A percentile compares a stretch with the other conserved stretches of the same genome.
These are phyloP conservation scores for Mayamaea pseudoterrestris DNA, from an alignment of 108 stramenopile genomes.

Conservation along the genomic window DNA sequence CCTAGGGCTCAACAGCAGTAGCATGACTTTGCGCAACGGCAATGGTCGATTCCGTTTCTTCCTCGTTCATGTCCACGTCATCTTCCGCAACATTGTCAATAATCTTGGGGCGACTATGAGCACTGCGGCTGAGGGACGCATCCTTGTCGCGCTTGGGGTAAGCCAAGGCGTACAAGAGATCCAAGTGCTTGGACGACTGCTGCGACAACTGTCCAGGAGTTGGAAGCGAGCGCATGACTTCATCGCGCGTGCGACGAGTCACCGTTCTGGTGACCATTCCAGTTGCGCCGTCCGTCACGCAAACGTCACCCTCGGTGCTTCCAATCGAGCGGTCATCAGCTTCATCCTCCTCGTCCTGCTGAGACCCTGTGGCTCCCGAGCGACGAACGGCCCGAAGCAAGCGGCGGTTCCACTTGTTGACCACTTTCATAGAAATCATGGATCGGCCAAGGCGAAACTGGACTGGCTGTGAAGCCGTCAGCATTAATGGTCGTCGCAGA, in stretches of 20 bases:
- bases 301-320: conserved; percentile 72
- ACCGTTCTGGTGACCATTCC: conserved; percentile 52
- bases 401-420: conserved; percentile 79
- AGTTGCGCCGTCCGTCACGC: conserved; percentile 53
- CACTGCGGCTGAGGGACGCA: conserved; percentile 1
- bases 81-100: background rate
- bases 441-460: conserved; percentile 77
- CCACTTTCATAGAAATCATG: conserved; percentile 85
- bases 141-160: conserved; percentile 53
- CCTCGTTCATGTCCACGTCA: conserved; percentile 1
- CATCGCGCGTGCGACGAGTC: conserved; percentile 57
- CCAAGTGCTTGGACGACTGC: conserved; percentile 64
- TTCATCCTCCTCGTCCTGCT: conserved; percentile 9
- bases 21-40: no score
- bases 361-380: conserved; percentile 21
- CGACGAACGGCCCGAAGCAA: conserved; percentile 65
- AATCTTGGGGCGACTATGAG: background rate
- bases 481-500: conserved; percentile 69
- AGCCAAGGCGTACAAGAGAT: conserved; percentile 71
- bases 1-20: no score
- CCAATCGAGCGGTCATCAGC: conserved; percentile 69
- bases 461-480: conserved; percentile 63
- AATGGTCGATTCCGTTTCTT: no score
- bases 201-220: conserved; percentile 63
- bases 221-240: conserved; percentile 63